Evolutionary conservation across 169 alveolate genomes (phyloP), one percentile per base, ranked within the genome.

Genomic region (Plasmodium sp.): DNA sequence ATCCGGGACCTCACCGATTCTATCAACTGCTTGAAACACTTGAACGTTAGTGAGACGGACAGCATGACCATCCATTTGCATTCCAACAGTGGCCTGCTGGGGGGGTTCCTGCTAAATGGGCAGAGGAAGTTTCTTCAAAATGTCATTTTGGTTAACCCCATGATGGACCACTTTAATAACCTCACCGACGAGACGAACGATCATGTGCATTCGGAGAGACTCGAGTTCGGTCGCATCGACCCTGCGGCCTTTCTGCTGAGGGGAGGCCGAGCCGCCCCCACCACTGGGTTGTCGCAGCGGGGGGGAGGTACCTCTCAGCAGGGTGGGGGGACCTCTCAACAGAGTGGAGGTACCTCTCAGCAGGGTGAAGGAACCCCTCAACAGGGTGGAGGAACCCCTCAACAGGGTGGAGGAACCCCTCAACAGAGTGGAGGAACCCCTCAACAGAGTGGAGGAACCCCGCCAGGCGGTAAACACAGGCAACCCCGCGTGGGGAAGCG

Each of bases 81-180:
- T 45, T 86, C 93, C 16, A 86, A 86, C 48, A 54, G 86, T 74
- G 93, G 93, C 18, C 43, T 86, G n/a, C 54, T 86, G 12, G 93
- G 93, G 45, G 93, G 93, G 7, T 86, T 54, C 45, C 41, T 86
- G 6, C 45, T 86, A 75, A 56, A 41, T 56, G 71, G 71, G 43
- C 12, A 18, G 45, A 33, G 9, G 9, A 86, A 74, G 27, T 51
- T 48, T 6, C 45, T 86, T 54, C 75, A 86, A 74, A 86, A 74
- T 77, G 45, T 96, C n/a, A 41, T 93, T 58, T 83, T 96, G 16
- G 82, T 93, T 16, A 83, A 95, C 56, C 98, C 98, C 1, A 93
- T 92, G 72, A 58, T 96, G 86, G 97, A 96, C 58, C 84, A 90
- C 36, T 58, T 90, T 18, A 88, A 83, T 14, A 83, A 85, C n/a